These are phyloP conservation scores for Fusarium luffae DNA, from an alignment of 2,329 filamentous ascomycete genomes.

Conservation along the genomic window DNA sequence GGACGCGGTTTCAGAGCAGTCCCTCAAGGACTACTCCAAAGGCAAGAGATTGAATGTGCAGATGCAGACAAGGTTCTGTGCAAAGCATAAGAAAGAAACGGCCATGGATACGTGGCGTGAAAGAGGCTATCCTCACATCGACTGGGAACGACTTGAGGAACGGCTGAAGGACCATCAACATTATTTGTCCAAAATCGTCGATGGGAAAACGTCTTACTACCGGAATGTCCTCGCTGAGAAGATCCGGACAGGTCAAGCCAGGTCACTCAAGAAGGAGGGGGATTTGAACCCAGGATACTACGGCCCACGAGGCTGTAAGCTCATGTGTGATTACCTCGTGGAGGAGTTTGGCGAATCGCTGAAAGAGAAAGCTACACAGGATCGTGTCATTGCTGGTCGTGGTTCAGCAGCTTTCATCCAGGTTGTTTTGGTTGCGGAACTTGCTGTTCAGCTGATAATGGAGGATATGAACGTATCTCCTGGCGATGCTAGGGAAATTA, in stretches of 20 bases:
- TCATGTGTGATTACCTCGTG: constrained; percentile 78
- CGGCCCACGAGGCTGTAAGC: constrained; percentile 76
- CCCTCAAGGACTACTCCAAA: constrained; percentile 65
- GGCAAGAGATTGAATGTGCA: constrained; percentile 63
- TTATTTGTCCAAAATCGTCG: constrained; percentile 69
- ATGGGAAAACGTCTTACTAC: constrained; percentile 70
- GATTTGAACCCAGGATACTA: constrained; percentile 83
- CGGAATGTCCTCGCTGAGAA: constrained; percentile 65
- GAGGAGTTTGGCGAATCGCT: constrained; percentile 68
- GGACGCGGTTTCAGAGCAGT: constrained; percentile 63
- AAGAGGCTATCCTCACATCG: constrained; percentile 74
- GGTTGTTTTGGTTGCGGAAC: constrained; percentile 80
- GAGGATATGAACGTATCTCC: constrained; percentile 63
- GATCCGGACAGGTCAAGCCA: constrained; percentile 66
- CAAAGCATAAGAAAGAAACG: constrained; percentile 66
- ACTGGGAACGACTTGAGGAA: constrained; percentile 71
- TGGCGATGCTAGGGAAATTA: constrained; percentile 62
- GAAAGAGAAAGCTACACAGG: constrained; percentile 70
- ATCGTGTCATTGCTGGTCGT: constrained; percentile 73
- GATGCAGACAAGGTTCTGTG: constrained; percentile 72
- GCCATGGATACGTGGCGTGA: constrained; percentile 61
- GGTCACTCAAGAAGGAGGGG: constrained; percentile 68
- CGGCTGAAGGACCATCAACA: constrained; percentile 68
- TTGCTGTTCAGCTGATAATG: constrained; percentile 65
- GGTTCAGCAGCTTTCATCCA: constrained; percentile 78